Evolutionary conservation across 2,329 filamentous ascomycete genomes (phyloP).

Genomic region (Geosmithia flava): DNA sequence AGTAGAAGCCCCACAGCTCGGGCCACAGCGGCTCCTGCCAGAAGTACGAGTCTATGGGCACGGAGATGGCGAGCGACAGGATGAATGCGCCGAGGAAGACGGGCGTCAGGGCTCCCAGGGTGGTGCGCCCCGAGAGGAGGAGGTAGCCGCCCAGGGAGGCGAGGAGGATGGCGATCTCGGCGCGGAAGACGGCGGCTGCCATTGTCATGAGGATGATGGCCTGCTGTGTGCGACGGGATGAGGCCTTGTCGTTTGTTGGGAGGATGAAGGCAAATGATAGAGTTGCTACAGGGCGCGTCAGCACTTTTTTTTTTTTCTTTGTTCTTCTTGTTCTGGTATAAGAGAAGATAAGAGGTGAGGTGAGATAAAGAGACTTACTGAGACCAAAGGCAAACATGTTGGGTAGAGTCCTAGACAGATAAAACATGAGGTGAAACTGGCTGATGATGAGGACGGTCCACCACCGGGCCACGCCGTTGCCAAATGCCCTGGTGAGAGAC

Average conservation of each 20-base stretch:
- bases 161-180: slow-evolving; percentile 76
- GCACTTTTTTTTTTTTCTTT: too few species aligned
- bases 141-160: slow-evolving; percentile 53
- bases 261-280: slow-evolving; percentile 43
- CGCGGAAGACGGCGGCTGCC: slow-evolving; percentile 75
- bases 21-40: slow-evolving; percentile 87
- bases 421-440: slow-evolving; percentile 91
- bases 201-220: slow-evolving; percentile 67
- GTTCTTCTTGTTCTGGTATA: slow-evolving; percentile 24
- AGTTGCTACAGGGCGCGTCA: too few species aligned
- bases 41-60: slow-evolving; percentile 81
- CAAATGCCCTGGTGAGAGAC: slow-evolving; percentile 55
- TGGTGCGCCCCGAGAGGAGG: slow-evolving; percentile 40
- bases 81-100: slow-evolving; percentile 53
- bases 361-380: slow-evolving; percentile 49
- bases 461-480: slow-evolving; percentile 59
- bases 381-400: slow-evolving; percentile 94
- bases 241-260: slow-evolving; percentile 11
- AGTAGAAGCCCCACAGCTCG: slow-evolving; percentile 79
- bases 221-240: slow-evolving; percentile 38
- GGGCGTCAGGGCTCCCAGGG: slow-evolving; percentile 45
- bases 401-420: slow-evolving; percentile 80
- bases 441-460: slow-evolving; percentile 65
- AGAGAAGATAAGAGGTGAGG: not conserved
- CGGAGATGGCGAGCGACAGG: slow-evolving; percentile 56